These are phyloP conservation scores for Cantharellus cinnabarinus DNA, from an alignment of 768 basidiomycete genomes.

Conservation along the genomic window DNA sequence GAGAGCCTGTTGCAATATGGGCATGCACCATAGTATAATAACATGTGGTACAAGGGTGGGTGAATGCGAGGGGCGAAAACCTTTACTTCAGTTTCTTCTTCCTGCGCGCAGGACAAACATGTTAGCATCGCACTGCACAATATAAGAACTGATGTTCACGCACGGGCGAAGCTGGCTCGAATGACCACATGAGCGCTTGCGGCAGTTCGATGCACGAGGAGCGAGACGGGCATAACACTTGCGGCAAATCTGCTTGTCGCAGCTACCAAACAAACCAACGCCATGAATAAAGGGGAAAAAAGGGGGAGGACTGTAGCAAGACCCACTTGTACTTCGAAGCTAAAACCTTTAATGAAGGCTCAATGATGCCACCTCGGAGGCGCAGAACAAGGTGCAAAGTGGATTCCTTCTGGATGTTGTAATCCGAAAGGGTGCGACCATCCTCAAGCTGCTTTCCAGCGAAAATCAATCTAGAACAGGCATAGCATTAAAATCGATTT, in stretches of 20 bases:
- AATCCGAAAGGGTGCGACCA: constrained; percentile 87
- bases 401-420: constrained; percentile 97
- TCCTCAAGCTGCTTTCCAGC: constrained; percentile 99
- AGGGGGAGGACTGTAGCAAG: background rate
- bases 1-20: too few species aligned
- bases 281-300: background rate
- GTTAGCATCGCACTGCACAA: constrained; percentile 3
- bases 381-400: constrained; percentile 94
- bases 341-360: constrained; percentile 93
- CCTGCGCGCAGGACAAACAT: constrained; percentile 19
- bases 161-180: constrained; percentile 82
- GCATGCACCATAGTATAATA: too few species aligned
- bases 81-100: constrained; percentile 90
- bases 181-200: constrained; percentile 83
- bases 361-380: constrained; percentile 96
- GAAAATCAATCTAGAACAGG: constrained; percentile 46
- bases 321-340: constrained; percentile 78
- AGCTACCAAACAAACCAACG: constrained; percentile 17
- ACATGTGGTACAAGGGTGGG: too few species aligned
- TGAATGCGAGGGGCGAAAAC: too few species aligned
- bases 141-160: constrained; percentile 17
- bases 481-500: constrained; percentile 7
- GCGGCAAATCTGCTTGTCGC: constrained; percentile 98
- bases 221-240: constrained; percentile 99
- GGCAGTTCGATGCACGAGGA: constrained; percentile 98